Evolutionary conservation across 2,329 filamentous ascomycete species (phyloP).

Genomic region (Teratosphaeria zuluensis): DNA sequence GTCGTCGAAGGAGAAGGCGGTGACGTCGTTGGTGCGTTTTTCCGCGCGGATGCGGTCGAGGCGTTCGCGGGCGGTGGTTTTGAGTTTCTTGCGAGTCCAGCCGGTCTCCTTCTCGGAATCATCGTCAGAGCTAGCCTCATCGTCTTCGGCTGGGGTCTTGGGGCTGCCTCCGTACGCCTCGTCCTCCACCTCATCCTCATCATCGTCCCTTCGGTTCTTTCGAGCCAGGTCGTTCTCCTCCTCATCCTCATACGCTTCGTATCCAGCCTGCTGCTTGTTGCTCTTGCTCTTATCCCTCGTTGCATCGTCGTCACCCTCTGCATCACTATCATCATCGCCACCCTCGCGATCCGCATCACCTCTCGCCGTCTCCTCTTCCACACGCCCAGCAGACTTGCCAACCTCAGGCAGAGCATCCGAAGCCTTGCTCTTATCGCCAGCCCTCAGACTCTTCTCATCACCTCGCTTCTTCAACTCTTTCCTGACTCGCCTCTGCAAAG

Average conservation of each 20-base stretch:
- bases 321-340: slow-evolving; percentile 63
- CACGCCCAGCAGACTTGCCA: slow-evolving; percentile 50
- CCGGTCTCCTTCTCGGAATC: background rate
- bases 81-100: slow-evolving; percentile 8
- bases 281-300: slow-evolving; percentile 63
- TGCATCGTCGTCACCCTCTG: slow-evolving; percentile 44
- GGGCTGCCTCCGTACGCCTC: slow-evolving; percentile 41
- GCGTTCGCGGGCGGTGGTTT: slow-evolving; percentile 42
- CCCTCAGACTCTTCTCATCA: slow-evolving; percentile 46
- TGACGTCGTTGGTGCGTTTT: slow-evolving; percentile 52
- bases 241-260: slow-evolving; percentile 87
- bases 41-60: slow-evolving; percentile 55
- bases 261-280: slow-evolving; percentile 72
- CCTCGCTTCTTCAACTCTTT: slow-evolving; percentile 73
- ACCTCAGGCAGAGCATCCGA: slow-evolving; percentile 66
- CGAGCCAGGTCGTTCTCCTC: slow-evolving; percentile 70
- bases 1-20: slow-evolving; percentile 71
- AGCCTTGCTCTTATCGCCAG: slow-evolving; percentile 34
- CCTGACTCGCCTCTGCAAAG: slow-evolving; percentile 59
- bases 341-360: slow-evolving; percentile 39
- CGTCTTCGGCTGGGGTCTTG: slow-evolving; percentile 25
- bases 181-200: slow-evolving; percentile 53
- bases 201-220: slow-evolving; percentile 51
- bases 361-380: slow-evolving; percentile 40
- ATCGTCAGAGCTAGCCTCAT: slow-evolving; percentile 10